Base-by-base conservation (phyloP, 2,329 filamentous ascomycete genomes). In the Penicillium sp. region DNA sequence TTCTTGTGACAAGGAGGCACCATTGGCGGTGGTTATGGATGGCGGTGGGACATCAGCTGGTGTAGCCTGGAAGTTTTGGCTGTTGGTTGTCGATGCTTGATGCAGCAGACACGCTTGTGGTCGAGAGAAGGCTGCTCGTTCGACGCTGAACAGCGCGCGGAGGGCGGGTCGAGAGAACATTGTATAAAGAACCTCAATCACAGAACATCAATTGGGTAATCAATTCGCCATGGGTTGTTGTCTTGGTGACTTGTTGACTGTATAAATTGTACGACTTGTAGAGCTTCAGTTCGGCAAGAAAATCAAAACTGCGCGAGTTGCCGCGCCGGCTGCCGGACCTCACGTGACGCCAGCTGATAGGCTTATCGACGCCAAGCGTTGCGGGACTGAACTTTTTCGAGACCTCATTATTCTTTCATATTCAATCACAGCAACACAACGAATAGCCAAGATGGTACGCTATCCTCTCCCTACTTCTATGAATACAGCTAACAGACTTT, bases 51-150 rank as follows among this genome's bases (percentile, higher is more conserved):
- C 66, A 59, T 64, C 63, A 24, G 58, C 63, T n/a, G 65, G 62
- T 20, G 68, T 66, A 28, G 62, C 62, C 55, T 69, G 66, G 60
- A 69, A 68, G 59, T 68, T 57, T 28, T 54, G 56, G 5, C 50
- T 63, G 52, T 60, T 60, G 52, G 62, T 60, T 54, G 63, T 64
- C 21, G 71, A 66, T 52, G 68, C 66, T 65, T 75, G 71, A 61
- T 77, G 74, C 24, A 35, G 30, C 30, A 79, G 70, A 59, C 67
- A 71, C 64, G 73, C 73, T 65, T 74, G 73, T 7, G 66, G 70
- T 64, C 62, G 62, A 64, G 62, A 58, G 40, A 54, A 63, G n/a
- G 57, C 28, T 26, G 33, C 33, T 56, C 61, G 62, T 61, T 68
- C 62, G 59, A 65, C 21, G 59, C 68, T 61, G 59, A 62, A 66